A percentile compares a stretch with the other conserved stretches of the same genome.
Evolutionary conservation across 257 asterid genomes (phyloP).

Genomic region (Capsicum chinense): DNA sequence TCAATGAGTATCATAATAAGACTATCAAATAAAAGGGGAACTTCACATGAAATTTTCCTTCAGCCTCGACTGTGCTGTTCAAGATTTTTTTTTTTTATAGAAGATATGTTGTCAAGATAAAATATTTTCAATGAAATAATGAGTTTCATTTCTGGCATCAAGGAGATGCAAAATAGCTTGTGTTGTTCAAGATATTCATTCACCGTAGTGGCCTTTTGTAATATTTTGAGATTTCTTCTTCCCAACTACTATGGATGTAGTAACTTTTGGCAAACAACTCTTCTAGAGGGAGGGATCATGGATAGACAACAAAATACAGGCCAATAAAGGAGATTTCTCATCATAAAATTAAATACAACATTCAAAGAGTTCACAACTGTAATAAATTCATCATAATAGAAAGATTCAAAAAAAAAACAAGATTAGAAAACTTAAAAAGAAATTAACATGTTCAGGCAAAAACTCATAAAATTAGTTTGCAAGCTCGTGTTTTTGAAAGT

Average conservation of each 20-base stretch:
- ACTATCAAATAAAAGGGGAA: neutral
- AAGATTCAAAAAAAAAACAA: neutral
- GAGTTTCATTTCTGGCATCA: neutral
- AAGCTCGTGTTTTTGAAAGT: neutral
- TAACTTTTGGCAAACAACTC: neutral
- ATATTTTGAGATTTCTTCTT: neutral
- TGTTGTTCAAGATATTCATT: neutral
- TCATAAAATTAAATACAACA: neutral
- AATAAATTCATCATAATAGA: neutral
- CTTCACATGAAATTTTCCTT: neutral
- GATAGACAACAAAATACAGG: neutral
- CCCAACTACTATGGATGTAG: neutral
- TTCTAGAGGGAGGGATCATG: neutral
- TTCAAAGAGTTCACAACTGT: neutral
- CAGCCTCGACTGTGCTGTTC: neutral
- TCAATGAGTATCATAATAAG: constrained; percentile 24
- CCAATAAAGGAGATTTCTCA: neutral
- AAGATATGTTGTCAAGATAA: neutral
- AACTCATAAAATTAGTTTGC: neutral
- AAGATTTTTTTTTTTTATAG: neutral
- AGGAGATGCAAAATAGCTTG: neutral
- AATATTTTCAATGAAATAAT: neutral
- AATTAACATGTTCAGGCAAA: neutral
- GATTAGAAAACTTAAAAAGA: neutral
- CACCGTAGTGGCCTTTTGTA: neutral